These are phyloP conservation scores for Teunomyces kruisii DNA, from an alignment of 805 yeast genomes.

Conservation along the genomic window DNA sequence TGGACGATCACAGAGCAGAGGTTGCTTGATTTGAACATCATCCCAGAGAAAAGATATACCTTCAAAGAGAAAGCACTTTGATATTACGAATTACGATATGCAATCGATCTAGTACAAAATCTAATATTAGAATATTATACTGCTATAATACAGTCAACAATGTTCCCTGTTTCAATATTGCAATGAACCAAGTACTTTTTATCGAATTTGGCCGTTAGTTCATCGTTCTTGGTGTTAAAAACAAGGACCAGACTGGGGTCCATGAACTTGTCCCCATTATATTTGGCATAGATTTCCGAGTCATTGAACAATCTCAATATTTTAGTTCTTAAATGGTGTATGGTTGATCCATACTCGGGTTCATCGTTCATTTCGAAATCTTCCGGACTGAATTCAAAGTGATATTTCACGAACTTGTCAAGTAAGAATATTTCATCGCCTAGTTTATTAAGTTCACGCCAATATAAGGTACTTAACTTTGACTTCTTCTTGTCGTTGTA, in stretches of 20 bases:
- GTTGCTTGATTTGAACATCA: constrained; percentile 35
- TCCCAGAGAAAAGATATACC: constrained; percentile 22
- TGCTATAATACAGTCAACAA: constrained; percentile 30
- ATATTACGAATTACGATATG: not conserved
- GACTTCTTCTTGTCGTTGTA: constrained; percentile 26
- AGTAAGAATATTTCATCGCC: constrained; percentile 17
- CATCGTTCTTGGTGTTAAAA: constrained; percentile 28
- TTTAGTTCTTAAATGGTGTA: constrained; percentile 60
- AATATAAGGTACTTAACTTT: constrained; percentile 23
- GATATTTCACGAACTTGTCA: constrained; percentile 44
- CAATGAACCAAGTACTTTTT: constrained; percentile 35
- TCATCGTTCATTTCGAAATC: constrained; percentile 62
- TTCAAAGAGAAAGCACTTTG: constrained; percentile 17
- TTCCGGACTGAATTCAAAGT: constrained; percentile 79
- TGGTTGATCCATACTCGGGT: constrained; percentile 68
- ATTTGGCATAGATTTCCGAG: constrained; percentile 26
- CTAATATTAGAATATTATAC: not conserved
- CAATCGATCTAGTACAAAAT: not conserved
- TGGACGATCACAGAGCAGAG: constrained; percentile 67
- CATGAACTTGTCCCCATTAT: constrained; percentile 4
- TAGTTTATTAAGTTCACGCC: constrained; percentile 18
- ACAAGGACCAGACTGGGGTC: constrained; percentile 23
- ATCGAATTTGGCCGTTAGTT: constrained; percentile 21
- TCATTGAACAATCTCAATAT: constrained; percentile 54
- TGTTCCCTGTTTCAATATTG: constrained; percentile 44